These are phyloP conservation scores for Chlamydomonas sp. DNA, from an alignment of 139 green algal species.

Conservation along the genomic window DNA sequence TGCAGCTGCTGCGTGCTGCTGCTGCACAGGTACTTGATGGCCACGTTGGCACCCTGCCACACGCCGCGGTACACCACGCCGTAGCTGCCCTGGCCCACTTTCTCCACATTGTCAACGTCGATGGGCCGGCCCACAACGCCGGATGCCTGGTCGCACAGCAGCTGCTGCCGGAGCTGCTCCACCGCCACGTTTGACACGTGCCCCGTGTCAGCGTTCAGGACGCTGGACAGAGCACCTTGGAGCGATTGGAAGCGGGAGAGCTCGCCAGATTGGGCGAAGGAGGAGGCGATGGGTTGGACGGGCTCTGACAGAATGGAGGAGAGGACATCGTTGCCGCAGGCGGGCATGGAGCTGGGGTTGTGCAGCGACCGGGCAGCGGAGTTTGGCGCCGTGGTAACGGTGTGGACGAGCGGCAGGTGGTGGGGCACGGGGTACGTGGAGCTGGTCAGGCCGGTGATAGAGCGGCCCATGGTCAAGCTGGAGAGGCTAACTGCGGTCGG, in stretches of 20 bases:
- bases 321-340: background rate
- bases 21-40: conserved; percentile 40
- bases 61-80: conserved; percentile 43
- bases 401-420: background rate
- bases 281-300: background rate
- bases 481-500: too few species aligned
- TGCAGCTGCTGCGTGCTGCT: conserved; percentile 17
- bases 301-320: conserved; percentile 16
- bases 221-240: background rate
- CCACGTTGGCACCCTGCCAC: conserved; percentile 41
- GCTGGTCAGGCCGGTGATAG: conserved; percentile 3
- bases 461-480: conserved; percentile 3
- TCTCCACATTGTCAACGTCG: conserved; percentile 33
- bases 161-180: conserved; percentile 30
- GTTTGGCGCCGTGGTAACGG: background rate
- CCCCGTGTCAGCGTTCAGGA: conserved; percentile 33
- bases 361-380: background rate
- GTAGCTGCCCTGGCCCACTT: conserved; percentile 33
- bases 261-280: background rate
- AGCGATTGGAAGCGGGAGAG: background rate
- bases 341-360: background rate
- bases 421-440: too few species aligned
- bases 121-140: conserved; percentile 18
- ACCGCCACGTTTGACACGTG: conserved; percentile 18
- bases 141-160: background rate